Base-by-base conservation (phyloP, 2,329 filamentous ascomycete genomes). In the Alternaria conjuncta region DNA sequence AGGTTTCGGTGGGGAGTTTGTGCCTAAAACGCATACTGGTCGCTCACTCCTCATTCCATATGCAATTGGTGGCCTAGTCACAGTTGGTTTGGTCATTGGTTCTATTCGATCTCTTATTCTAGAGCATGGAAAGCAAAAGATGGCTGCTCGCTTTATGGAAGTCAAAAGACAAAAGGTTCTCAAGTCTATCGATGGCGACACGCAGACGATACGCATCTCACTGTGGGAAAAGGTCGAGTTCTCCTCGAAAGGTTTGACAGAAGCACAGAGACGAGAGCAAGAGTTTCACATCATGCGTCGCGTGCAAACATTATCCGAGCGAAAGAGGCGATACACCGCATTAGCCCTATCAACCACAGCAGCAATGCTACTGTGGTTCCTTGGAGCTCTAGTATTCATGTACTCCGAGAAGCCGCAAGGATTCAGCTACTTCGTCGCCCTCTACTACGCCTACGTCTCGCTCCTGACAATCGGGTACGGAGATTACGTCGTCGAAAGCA, bases 391-490 rank as follows among this genome's bases (percentile, higher is more conserved):
- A 1, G 79, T 87, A 10, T 87, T 88, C 74, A 80, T 77, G 74
- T 69, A 78, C 5, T 77, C 83, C 2, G 86, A 87, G 64, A 75
- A 77, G 32, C 77, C 78, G 2, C 77, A 84, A 57, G 75, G 74
- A 6, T 87, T 85, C 84, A 82, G 79, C 4, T 87, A 87, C 71
- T 87, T 87, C 62, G 72, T 82, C 6, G 76, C 82, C 0, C 71
- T 87, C 1, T 88, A 87, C 70, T 87, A 87, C 69, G 78, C 84
- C 6, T 88, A 85, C 67, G 83, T 82, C 0, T 82, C 81, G 5
- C 81, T 88, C 11, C 71, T 86, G 25, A 87, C 86, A 0, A 86
- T 88, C 47, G 86, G 86, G 2, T 88, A 87, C 65, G 86, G 86
- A 26, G 85, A 87, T 65, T 77, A 81, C 21, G 75, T 77, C 2